These are phyloP conservation scores for Lentinula aciculospora DNA, from an alignment of 768 basidiomycete genomes.

Conservation along the genomic window DNA sequence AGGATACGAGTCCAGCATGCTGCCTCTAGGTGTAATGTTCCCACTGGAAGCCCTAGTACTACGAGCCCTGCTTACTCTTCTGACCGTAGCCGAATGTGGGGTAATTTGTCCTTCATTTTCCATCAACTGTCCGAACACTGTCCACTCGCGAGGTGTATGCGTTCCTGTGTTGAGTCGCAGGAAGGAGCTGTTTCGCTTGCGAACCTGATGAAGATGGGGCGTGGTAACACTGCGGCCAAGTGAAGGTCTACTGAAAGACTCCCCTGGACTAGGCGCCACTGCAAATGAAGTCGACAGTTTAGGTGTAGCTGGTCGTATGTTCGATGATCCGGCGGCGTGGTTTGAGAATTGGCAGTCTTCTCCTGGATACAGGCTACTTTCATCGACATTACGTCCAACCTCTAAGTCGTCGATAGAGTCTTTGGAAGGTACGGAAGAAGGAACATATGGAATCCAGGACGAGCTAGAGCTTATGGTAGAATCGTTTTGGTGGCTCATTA, in stretches of 20 bases:
- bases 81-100: conserved; percentile 9
- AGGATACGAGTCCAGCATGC: conserved; percentile 12
- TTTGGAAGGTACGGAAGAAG: background rate
- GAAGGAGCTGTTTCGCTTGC: background rate
- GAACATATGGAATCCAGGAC: background rate
- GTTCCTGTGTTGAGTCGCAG: background rate
- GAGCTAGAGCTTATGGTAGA: conserved; percentile 1
- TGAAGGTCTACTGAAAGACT: background rate
- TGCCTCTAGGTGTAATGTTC: background rate
- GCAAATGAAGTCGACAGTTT: background rate
- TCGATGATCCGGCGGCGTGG: conserved; percentile 3
- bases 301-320: background rate
- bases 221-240: conserved; percentile 17
- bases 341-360: background rate
- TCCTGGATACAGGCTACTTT: background rate
- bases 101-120: conserved; percentile 51
- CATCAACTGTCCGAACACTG: conserved; percentile 68
- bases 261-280: background rate
- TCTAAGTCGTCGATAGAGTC: background rate
- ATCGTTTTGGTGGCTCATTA: background rate
- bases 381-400: background rate
- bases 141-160: conserved; percentile 36
- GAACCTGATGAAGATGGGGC: conserved; percentile 10
- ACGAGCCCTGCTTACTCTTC: conserved; percentile 1
- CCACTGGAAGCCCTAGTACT: background rate